phyloP scores from a whole-genome alignment of 768 basidiomycete genomes.

The Podaxis sp. region DNA sequence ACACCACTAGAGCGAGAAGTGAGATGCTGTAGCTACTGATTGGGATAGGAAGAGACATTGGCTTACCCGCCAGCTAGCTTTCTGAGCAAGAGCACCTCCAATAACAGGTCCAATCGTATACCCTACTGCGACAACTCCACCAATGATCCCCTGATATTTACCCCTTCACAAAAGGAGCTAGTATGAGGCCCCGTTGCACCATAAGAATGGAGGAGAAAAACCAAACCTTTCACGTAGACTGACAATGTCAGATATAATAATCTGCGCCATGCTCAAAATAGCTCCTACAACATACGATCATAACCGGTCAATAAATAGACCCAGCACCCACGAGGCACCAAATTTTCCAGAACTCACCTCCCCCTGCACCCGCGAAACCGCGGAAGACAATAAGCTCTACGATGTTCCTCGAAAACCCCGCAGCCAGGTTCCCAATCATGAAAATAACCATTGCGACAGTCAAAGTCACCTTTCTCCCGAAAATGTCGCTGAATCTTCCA shows the following conservation, averaged over 20 bases:
- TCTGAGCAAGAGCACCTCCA: slow-evolving; percentile 63
- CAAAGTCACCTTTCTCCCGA: slow-evolving; percentile 61
- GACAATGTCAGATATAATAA: slow-evolving; percentile 72
- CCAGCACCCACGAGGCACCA: not conserved
- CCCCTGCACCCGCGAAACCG: slow-evolving; percentile 67
- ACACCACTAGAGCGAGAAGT: slow-evolving; percentile 51
- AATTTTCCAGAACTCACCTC: slow-evolving; percentile 33
- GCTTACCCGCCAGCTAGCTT: slow-evolving; percentile 59
- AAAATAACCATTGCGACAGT: slow-evolving; percentile 59
- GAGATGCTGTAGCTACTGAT: not conserved
- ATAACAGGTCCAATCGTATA: slow-evolving; percentile 68
- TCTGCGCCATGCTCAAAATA: slow-evolving; percentile 67
- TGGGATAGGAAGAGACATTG: not conserved
- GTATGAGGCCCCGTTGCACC: not conserved
- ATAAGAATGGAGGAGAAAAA: not conserved
- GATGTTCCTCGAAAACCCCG: slow-evolving; percentile 67
- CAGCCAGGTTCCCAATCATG: slow-evolving; percentile 61
- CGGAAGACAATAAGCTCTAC: slow-evolving; percentile 68
- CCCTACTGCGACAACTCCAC: slow-evolving; percentile 53
- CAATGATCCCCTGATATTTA: slow-evolving; percentile 77
- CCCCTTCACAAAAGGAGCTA: slow-evolving; percentile 38
- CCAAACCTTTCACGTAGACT: slow-evolving; percentile 61
- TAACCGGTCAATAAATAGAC: not conserved
- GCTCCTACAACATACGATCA: slow-evolving; percentile 35
- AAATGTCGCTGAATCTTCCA: slow-evolving; percentile 65